Conservation (phyloP, 176 grass and related monocot species). For the Oryza nivara region DNA sequence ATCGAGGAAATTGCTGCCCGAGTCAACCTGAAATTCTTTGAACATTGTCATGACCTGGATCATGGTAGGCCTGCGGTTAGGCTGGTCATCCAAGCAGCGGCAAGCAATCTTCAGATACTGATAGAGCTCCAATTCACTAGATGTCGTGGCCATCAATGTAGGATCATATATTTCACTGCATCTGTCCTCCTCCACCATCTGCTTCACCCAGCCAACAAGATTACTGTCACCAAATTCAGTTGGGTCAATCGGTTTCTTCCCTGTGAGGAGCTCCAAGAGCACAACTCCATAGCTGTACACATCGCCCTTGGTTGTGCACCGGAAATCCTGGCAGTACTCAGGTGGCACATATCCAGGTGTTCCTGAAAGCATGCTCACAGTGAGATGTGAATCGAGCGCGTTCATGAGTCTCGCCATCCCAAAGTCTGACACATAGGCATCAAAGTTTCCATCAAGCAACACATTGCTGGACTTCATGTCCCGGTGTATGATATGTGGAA, state of each 20-base stretch:
- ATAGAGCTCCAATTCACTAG: constrained; percentile 45
- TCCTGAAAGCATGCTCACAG: constrained; percentile 63
- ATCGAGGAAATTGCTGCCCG: constrained; percentile 59
- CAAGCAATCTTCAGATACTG: constrained; percentile 64
- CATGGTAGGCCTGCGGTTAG: constrained; percentile 56
- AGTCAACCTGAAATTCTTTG: constrained; percentile 57
- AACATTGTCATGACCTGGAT: constrained; percentile 82
- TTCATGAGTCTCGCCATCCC: constrained; percentile 74
- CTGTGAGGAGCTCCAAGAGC: constrained; percentile 67
- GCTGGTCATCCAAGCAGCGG: constrained; percentile 61
- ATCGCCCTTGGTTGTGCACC: constrained; percentile 72
- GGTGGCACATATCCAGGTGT: constrained; percentile 76
- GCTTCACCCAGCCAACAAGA: constrained; percentile 64
- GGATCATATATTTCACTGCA: constrained; percentile 58
- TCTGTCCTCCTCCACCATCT: constrained; percentile 60
- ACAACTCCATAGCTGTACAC: constrained; percentile 73
- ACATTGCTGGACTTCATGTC: constrained; percentile 86
- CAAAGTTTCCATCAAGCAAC: constrained; percentile 55
- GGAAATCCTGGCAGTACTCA: constrained; percentile 68
- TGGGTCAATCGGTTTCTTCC: constrained; percentile 67
- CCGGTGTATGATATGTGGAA: constrained; percentile 73
- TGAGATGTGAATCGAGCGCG: constrained; percentile 67
- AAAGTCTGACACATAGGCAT: constrained; percentile 69
- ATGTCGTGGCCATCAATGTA: constrained; percentile 23
- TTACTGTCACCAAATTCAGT: constrained; percentile 64